Evolutionary conservation across 2,329 filamentous ascomycete species (phyloP), one percentile per base, ranked within the genome.

Genomic region (Atkinsonella texensis): DNA sequence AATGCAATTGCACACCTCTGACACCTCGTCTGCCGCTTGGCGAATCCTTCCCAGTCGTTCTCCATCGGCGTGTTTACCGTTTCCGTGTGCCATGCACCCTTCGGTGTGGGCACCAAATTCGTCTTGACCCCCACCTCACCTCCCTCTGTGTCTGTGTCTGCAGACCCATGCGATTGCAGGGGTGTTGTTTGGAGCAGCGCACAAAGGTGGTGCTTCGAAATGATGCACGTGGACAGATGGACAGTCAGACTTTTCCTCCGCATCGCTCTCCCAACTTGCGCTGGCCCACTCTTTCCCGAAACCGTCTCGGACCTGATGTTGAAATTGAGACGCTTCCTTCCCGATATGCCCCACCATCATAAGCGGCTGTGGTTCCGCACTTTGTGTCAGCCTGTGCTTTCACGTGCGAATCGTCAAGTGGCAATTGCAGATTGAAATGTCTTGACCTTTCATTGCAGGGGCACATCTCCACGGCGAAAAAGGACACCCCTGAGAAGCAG

Each of bases 11-110:
- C 32, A 17, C 5, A 13, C 28, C 20, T 42, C 17, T 12, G 9
- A 20, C n/a, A 13, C 4, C 15, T 35, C 35, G 35, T 12, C 11
- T 38, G 15, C 35, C 11, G 15, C 35, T 15, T 38, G 11, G 35
- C 35, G 4, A 38, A 38, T 12, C 20, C 35, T 18, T 28, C 44
- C 20, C 18, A 42, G 41, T 44, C 38, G 32, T 57, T 57, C 51
- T 49, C 52, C 39, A 4, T 48, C 35, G 33, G 35, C 7, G n/a
- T 17, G 33, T 18, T 20, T 48, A 57, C 49, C 50, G 50, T 20
- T 55, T 51, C 50, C 17, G 43, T 42, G 20, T 46, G 38, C 44
- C 46, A 38, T 15, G 40, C 40, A 42, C 40, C n/a, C 7, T 17
- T 42, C 40, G 47, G 47, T 49, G 23, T 49, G 47, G 23, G 31